A percentile compares a stretch with the other conserved stretches of the same genome.
phyloP scores from a whole-genome alignment of 352 stramenopile species.

The Phytophthora hybrid region DNA sequence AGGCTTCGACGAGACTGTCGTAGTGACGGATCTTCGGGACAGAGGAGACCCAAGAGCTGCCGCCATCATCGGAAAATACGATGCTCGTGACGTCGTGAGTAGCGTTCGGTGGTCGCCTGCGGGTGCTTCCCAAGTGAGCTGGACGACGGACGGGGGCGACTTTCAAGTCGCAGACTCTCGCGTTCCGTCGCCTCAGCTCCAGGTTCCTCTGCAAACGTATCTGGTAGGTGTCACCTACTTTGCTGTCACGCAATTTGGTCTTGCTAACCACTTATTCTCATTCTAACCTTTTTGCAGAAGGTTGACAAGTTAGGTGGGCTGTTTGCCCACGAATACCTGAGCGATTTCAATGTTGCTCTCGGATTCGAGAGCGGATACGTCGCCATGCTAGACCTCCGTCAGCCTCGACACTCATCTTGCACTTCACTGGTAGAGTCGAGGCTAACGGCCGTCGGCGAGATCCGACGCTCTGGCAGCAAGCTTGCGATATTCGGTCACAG shows the following conservation, averaged over 20 bases:
- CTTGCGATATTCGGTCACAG: constrained; percentile 70
- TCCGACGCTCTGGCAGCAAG: constrained; percentile 60
- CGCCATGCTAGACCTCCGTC: constrained; percentile 72
- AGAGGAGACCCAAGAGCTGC: constrained; percentile 46
- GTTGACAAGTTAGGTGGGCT: constrained; percentile 60
- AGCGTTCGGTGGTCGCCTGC: constrained; percentile 75
- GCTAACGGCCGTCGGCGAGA: constrained; percentile 60
- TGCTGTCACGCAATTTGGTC: no score
- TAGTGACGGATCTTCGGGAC: no score
- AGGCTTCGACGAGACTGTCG: background rate
- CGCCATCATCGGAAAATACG: constrained; percentile 62
- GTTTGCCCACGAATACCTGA: constrained; percentile 81
- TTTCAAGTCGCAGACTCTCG: constrained; percentile 77
- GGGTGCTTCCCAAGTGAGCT: constrained; percentile 60
- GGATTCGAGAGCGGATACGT: constrained; percentile 76
- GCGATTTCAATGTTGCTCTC: constrained; percentile 56
- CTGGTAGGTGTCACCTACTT: constrained; percentile 25
- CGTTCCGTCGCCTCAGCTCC: constrained; percentile 43
- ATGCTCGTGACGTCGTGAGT: constrained; percentile 82
- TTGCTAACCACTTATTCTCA: constrained; percentile 3
- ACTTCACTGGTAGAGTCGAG: constrained; percentile 60
- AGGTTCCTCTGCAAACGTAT: constrained; percentile 44
- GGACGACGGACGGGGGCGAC: constrained; percentile 83
- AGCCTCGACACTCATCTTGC: constrained; percentile 54
- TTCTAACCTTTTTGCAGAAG: constrained; percentile 33